A percentile compares a stretch with the other conserved stretches of the same genome.
Evolutionary conservation across 108 stramenopile genomes (phyloP).

Genomic region (Pseudonitzschia multistriata): DNA sequence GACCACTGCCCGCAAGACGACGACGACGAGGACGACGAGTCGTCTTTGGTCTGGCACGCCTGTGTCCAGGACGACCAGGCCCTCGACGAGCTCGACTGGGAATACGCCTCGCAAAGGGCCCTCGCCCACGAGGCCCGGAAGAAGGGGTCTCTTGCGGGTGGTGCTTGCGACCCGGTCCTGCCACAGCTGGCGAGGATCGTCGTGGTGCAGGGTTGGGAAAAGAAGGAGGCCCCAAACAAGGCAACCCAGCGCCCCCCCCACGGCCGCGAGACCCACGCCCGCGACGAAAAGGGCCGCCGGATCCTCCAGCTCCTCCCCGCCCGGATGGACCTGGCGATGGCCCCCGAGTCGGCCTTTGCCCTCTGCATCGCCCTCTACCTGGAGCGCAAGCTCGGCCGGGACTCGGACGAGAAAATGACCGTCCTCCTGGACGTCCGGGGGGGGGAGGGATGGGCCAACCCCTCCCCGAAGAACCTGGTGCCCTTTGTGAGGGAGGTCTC

Average conservation of each 20-base stretch:
- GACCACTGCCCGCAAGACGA: background rate
- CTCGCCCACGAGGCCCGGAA: background rate
- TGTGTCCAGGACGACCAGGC: background rate
- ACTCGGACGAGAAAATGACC: slow-evolving; percentile 48
- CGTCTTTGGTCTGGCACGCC: too few species aligned
- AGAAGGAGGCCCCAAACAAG: background rate
- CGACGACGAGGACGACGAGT: background rate
- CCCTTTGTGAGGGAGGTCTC: slow-evolving; percentile 49
- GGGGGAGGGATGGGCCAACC: slow-evolving; percentile 72
- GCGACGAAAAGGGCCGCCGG: slow-evolving; percentile 19
- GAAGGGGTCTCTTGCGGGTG: background rate
- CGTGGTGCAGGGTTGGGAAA: background rate
- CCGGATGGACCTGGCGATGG: slow-evolving; percentile 51
- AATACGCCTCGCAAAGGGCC: slow-evolving; percentile 14
- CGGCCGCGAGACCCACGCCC: background rate
- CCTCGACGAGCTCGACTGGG: slow-evolving; percentile 29
- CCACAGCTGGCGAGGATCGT: background rate
- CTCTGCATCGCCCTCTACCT: slow-evolving; percentile 60
- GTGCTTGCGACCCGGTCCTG: background rate
- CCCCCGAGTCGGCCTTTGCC: slow-evolving; percentile 43
- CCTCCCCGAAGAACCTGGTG: slow-evolving; percentile 43
- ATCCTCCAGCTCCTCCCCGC: slow-evolving; percentile 61
- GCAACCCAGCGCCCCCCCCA: background rate
- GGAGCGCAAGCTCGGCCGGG: slow-evolving; percentile 50
- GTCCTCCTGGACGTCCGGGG: slow-evolving; percentile 60